Evolutionary conservation across 2,329 filamentous ascomycete species (phyloP), one percentile per base, ranked within the genome.

Genomic region (Stagonosporopsis chrysanthemi): DNA sequence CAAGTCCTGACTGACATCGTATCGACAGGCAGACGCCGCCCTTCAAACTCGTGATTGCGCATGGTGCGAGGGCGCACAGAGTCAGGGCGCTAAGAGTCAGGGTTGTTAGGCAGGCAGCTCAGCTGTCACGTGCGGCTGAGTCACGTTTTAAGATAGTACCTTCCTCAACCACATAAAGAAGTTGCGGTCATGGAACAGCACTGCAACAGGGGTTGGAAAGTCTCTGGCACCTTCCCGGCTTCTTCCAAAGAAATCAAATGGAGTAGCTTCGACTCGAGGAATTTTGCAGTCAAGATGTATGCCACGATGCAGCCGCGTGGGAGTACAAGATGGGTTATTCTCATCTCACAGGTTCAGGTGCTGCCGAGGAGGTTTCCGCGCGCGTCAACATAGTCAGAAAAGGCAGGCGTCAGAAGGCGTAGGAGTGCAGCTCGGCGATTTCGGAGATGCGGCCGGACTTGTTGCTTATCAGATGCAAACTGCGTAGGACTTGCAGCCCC

Each of bases 391-490:
- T 8, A 29, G n/a, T 23, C 15, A 45, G 19, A 6, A 33, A 19
- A 38, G 31, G n/a, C 44, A 31, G 26, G 23, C 19, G 14, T 39
- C 19, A 40, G 17, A n/a, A 29, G 24, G 8, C 24, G 29, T 33
- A 45, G 7, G 19, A 2, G 14, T 28, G 31, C n/a, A 44, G 36
- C 58, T 63, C 61, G 61, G 61, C 55, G 52, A 54, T 48, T 22
- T 44, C 54, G 54, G 58, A 61, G 23, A 56, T 63, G 39, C 14
- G 15, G 38, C 28, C 55, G 55, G 58, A 50, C 39, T 29, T 61
- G 33, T 22, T 22, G 35, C 17, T 47, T 52, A 47, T 47, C 51
- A 41, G 42, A 36, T 53, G 36, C 39, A 47, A 46, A 29, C 36
- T 29, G 48, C 36, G 47, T 52, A 52, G 52, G 39, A 46, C 33